phyloP scores from a whole-genome alignment of 2,329 filamentous ascomycete genomes.

The Monilinia polystroma region DNA sequence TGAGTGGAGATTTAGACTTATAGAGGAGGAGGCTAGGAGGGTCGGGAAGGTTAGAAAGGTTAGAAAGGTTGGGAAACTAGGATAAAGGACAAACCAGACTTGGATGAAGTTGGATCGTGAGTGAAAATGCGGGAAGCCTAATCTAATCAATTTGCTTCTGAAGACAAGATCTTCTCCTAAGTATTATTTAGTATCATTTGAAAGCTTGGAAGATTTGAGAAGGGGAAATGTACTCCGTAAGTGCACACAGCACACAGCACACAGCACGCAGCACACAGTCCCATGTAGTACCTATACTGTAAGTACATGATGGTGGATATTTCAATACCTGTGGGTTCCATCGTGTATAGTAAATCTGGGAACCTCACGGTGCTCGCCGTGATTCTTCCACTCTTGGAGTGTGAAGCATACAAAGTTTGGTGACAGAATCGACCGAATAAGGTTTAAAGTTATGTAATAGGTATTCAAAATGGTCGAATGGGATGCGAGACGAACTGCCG shows the following conservation, averaged over 20 bases:
- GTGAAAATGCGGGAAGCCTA: neutral
- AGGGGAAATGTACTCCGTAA: neutral
- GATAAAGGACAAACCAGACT: neutral
- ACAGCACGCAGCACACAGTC: no score
- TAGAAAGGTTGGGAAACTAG: no score
- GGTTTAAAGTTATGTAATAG: slow-evolving; percentile 9
- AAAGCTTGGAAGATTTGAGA: slow-evolving; percentile 11
- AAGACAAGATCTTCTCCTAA: slow-evolving; percentile 9
- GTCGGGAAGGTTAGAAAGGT: no score
- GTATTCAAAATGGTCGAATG: slow-evolving; percentile 6
- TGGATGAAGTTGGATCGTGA: neutral
- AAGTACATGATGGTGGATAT: no score
- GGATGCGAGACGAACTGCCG: neutral
- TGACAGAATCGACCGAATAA: neutral
- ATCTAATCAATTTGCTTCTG: neutral
- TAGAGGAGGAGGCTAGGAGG: no score
- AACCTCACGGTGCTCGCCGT: neutral
- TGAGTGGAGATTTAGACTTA: slow-evolving; percentile 2
- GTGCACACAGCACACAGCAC: no score
- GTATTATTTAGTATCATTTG: neutral
- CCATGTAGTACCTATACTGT: no score
- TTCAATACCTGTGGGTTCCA: neutral
- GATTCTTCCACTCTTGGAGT: slow-evolving; percentile 14
- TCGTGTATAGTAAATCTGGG: neutral
- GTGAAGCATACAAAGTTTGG: neutral